Percentiles rank a stretch among this genome's conserved stretches.
Evolutionary conservation across 108 stramenopile genomes (phyloP).

Genomic region (Conticribra weissflogii): DNA sequence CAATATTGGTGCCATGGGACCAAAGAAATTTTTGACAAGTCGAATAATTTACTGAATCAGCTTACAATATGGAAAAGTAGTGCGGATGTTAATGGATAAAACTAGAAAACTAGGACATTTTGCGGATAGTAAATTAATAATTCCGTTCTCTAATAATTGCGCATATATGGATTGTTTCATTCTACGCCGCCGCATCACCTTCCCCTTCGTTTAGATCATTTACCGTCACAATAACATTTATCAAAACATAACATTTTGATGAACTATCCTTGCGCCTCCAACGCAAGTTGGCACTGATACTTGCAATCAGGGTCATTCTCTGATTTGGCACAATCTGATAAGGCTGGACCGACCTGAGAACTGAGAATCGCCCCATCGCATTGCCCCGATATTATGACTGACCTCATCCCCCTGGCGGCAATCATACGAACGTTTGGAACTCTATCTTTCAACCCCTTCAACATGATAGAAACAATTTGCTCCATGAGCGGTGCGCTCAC

Average conservation of each 20-base stretch:
- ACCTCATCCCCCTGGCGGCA: constrained; percentile 72
- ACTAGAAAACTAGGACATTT: no score
- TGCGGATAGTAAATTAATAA: no score
- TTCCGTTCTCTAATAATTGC: neutral
- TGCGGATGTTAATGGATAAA: no score
- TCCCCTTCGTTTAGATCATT: no score
- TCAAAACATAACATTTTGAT: neutral
- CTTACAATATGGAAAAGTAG: no score
- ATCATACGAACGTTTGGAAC: constrained; percentile 91
- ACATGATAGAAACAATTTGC: constrained; percentile 52
- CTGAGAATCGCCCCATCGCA: constrained; percentile 43
- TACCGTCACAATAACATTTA: constrained; percentile 12
- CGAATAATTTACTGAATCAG: no score
- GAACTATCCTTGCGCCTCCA: constrained; percentile 37
- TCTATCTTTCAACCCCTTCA: constrained; percentile 72
- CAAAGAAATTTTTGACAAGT: no score
- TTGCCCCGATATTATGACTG: constrained; percentile 35
- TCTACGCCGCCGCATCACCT: neutral
- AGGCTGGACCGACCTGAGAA: constrained; percentile 46
- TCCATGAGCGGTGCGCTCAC: constrained; percentile 62
- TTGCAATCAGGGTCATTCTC: constrained; percentile 58
- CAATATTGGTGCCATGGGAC: no score
- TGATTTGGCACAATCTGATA: constrained; percentile 36
- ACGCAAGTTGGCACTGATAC: constrained; percentile 47
- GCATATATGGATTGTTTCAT: neutral